Evolutionary conservation across 1,284 basidiomycete species (phyloP).

Genomic region (Malassezia vespertilionis): DNA sequence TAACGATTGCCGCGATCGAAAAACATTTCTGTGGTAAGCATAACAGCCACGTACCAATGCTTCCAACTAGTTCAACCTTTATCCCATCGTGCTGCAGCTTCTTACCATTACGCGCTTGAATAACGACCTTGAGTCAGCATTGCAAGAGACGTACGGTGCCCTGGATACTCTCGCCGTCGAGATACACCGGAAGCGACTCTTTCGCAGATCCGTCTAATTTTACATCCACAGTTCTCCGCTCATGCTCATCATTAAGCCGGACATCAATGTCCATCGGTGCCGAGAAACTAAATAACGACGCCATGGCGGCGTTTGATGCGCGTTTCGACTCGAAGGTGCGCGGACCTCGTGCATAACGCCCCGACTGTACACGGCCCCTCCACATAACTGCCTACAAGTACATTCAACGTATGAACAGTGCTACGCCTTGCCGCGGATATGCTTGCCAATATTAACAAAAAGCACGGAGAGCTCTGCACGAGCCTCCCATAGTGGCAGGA

Average conservation of each 20-base stretch:
- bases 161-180: slow-evolving; percentile 78
- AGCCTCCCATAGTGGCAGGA: slow-evolving; percentile 78
- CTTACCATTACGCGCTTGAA: slow-evolving; percentile 87
- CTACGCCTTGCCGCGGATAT: too few species aligned
- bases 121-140: slow-evolving; percentile 57
- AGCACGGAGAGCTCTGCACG: slow-evolving; percentile 40
- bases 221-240: slow-evolving; percentile 61
- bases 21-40: slow-evolving; percentile 63
- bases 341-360: too few species aligned
- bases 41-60: slow-evolving; percentile 60
- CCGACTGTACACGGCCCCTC: too few species aligned
- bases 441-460: too few species aligned
- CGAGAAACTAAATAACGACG: slow-evolving; percentile 75
- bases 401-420: too few species aligned
- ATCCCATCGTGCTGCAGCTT: slow-evolving; percentile 90
- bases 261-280: slow-evolving; percentile 84
- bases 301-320: slow-evolving; percentile 52
- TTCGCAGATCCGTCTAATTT: slow-evolving; percentile 63
- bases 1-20: slow-evolving; percentile 95
- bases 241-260: slow-evolving; percentile 68
- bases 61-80: slow-evolving; percentile 92
- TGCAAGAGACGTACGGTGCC: slow-evolving; percentile 60
- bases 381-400: too few species aligned
- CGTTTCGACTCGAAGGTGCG: too few species aligned
- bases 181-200: slow-evolving; percentile 79